phyloP scores from a whole-genome alignment of 2,329 filamentous ascomycete species.

The Alternaria alternata region DNA sequence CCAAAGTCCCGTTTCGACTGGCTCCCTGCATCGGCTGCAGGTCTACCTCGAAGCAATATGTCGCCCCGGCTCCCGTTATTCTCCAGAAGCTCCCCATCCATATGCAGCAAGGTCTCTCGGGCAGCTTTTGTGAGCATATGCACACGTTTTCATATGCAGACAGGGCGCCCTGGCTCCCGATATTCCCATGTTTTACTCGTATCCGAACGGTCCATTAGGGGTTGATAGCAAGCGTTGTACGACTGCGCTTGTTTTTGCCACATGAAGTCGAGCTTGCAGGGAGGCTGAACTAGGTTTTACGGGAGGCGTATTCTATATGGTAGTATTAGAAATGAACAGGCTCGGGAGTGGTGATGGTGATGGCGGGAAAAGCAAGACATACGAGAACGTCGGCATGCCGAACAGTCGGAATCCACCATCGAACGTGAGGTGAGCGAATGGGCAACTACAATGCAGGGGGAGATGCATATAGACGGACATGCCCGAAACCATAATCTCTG shows the following conservation, averaged over 20 bases:
- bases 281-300: neutral
- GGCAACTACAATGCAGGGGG: constrained; percentile 5
- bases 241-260: constrained; percentile 3
- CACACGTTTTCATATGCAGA: constrained; percentile 4
- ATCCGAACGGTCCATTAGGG: constrained; percentile 4
- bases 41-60: neutral
- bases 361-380: constrained; percentile 2
- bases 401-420: neutral
- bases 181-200: constrained; percentile 4
- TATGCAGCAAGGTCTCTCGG: neutral
- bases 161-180: constrained; percentile 17
- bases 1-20: neutral
- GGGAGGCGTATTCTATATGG: neutral
- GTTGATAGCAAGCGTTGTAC: constrained; percentile 11
- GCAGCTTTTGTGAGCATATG: constrained; percentile 4
- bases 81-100: neutral
- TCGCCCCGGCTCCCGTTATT: constrained; percentile 16
- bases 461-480: constrained; percentile 7
- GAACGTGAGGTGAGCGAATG: neutral
- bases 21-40: constrained; percentile 11
- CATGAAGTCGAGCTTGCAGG: constrained; percentile 2
- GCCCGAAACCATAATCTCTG: constrained; percentile 4
- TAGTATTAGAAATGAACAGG: constrained; percentile 1
- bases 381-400: constrained; percentile 8
- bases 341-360: neutral